These are phyloP conservation scores for Suillus clintonianus DNA, from an alignment of 768 basidiomycete species.

Conservation along the genomic window DNA sequence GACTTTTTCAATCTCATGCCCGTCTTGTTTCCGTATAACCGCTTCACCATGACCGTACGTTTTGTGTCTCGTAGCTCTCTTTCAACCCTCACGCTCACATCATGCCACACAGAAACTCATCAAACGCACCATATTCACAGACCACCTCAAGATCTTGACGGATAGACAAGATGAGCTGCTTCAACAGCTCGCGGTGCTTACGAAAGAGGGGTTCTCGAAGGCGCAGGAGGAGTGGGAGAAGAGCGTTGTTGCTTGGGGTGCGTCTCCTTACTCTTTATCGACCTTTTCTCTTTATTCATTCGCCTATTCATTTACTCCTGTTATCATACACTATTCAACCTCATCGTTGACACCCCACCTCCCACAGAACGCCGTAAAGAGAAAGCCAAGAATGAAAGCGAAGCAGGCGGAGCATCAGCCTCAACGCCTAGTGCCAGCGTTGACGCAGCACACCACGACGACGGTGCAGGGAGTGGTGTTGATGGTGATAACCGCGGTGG, in stretches of 20 bases:
- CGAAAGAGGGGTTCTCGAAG: slow-evolving; percentile 65
- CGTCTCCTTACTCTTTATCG: slow-evolving; percentile 15
- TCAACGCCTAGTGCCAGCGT: slow-evolving; percentile 18
- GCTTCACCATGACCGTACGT: slow-evolving; percentile 87
- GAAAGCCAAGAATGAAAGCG: slow-evolving; percentile 43
- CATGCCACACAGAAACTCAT: slow-evolving; percentile 73
- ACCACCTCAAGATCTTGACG: slow-evolving; percentile 67
- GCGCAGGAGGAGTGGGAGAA: slow-evolving; percentile 80
- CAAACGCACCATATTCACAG: slow-evolving; percentile 81
- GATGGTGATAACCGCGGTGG: neutral
- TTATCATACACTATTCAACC: no score
- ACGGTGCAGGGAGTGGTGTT: slow-evolving; percentile 13
- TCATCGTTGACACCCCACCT: neutral
- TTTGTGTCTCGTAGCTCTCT: neutral
- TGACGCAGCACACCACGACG: slow-evolving; percentile 30
- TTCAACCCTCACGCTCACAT: slow-evolving; percentile 8
- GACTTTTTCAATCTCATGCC: slow-evolving; percentile 92
- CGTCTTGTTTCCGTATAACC: slow-evolving; percentile 88
- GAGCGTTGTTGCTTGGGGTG: slow-evolving; percentile 69
- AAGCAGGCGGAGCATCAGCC: slow-evolving; percentile 32
- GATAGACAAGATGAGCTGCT: slow-evolving; percentile 72
- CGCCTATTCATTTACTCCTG: neutral
- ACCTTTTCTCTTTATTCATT: no score
- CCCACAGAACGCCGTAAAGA: slow-evolving; percentile 56
- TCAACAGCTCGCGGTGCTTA: slow-evolving; percentile 57